Conservation (phyloP, 2,329 filamentous ascomycete species). For the Colletotrichum aenigma region DNA sequence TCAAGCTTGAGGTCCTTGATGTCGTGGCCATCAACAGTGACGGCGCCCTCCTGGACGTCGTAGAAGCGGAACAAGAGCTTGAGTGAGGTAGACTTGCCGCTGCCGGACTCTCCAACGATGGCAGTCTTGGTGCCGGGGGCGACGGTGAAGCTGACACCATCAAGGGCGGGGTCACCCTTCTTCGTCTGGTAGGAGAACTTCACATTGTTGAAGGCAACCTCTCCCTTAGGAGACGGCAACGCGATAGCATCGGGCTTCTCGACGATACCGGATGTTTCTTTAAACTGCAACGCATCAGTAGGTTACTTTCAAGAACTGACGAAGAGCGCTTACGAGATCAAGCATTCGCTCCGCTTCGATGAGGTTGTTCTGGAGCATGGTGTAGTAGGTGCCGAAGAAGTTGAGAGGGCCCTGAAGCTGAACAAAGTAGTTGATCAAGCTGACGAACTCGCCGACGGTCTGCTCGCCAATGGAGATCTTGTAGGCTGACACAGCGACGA, state of each 20-base stretch:
- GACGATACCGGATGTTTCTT: slow-evolving; percentile 45
- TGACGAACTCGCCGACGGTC: slow-evolving; percentile 61
- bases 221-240: slow-evolving; percentile 36
- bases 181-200: slow-evolving; percentile 47
- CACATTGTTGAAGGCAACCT: slow-evolving; percentile 46
- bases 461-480: slow-evolving; percentile 61
- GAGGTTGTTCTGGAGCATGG: slow-evolving; percentile 48
- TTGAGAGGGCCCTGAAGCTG: slow-evolving; percentile 65
- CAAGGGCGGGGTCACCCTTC: slow-evolving; percentile 37
- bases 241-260: slow-evolving; percentile 43
- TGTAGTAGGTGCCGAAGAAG: slow-evolving; percentile 60
- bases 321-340: slow-evolving; percentile 36
- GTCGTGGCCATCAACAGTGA: slow-evolving; percentile 51
- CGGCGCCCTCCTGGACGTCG: slow-evolving; percentile 48
- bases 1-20: slow-evolving; percentile 44
- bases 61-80: slow-evolving; percentile 58
- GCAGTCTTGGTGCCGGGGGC: slow-evolving; percentile 49
- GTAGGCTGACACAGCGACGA: slow-evolving; percentile 65
- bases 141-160: slow-evolving; percentile 45
- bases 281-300: slow-evolving; percentile 36
- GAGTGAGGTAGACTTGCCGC: slow-evolving; percentile 53
- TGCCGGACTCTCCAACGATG: slow-evolving; percentile 49
- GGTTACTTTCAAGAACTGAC: fast-evolving
- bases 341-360: slow-evolving; percentile 51
- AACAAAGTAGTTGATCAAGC: slow-evolving; percentile 62